Conservation (phyloP, 1,284 basidiomycete species). For the Marasmius tenuissimus region DNA sequence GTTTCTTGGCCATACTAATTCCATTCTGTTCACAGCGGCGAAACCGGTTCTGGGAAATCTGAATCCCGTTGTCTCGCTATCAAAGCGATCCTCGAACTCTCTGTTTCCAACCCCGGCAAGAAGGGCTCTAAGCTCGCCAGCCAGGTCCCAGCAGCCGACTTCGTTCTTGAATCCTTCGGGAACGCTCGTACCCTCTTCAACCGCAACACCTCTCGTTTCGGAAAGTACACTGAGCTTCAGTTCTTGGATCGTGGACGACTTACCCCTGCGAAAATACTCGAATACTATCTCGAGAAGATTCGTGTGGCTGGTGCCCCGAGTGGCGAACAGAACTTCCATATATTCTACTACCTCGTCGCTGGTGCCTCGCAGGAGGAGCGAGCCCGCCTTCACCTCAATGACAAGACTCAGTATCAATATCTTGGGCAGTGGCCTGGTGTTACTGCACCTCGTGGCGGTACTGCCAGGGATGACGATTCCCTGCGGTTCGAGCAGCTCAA, state of each 20-base stretch:
- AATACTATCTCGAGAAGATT: slow-evolving; percentile 94
- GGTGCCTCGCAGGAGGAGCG: slow-evolving; percentile 89
- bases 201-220: too few species aligned
- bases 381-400: slow-evolving; percentile 80
- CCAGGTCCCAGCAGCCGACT: too few species aligned
- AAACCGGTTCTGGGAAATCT: too few species aligned
- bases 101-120: too few species aligned
- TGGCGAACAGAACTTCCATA: slow-evolving; percentile 94
- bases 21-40: slow-evolving; percentile 60
- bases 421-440: slow-evolving; percentile 61
- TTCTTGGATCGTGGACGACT: slow-evolving; percentile 89
- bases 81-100: too few species aligned
- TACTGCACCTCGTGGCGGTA: slow-evolving; percentile 37
- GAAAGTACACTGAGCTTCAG: too few species aligned
- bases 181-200: too few species aligned
- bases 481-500: slow-evolving; percentile 90
- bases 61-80: too few species aligned
- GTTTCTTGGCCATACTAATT: neutral
- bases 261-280: slow-evolving; percentile 90
- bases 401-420: slow-evolving; percentile 82
- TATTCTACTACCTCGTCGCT: slow-evolving; percentile 93
- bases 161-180: too few species aligned
- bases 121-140: too few species aligned
- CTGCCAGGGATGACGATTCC: slow-evolving; percentile 70
- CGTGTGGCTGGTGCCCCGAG: slow-evolving; percentile 81